A percentile compares a stretch with the other conserved stretches of the same genome.
Conservation (phyloP, 768 basidiomycete species). For the Termitomyces titanicus region DNA sequence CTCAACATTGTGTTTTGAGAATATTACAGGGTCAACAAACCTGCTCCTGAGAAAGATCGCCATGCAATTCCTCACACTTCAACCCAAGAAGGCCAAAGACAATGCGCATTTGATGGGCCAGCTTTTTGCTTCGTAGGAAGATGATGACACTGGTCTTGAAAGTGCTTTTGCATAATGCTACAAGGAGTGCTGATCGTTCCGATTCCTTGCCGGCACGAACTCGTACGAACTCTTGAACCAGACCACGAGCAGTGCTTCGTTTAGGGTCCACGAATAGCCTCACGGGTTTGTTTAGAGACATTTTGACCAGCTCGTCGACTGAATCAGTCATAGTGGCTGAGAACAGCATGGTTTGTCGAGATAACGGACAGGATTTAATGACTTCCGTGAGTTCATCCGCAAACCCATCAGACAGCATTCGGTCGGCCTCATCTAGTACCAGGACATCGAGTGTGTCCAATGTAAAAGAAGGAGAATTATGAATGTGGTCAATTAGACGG, state of each 20-base stretch:
- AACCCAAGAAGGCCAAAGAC: conserved; percentile 87
- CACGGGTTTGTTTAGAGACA: conserved; percentile 91
- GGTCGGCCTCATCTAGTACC: conserved; percentile 95
- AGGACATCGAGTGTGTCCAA: conserved; percentile 91
- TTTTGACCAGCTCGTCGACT: conserved; percentile 87
- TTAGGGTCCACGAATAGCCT: conserved; percentile 96
- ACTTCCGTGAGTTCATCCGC: conserved; percentile 93
- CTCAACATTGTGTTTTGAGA: background rate
- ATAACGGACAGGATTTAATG: conserved; percentile 81
- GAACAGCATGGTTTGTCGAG: conserved; percentile 97
- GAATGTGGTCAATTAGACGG: conserved; percentile 95
- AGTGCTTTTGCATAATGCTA: conserved; percentile 82
- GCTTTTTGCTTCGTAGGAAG: conserved; percentile 94
- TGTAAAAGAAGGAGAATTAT: conserved; percentile 90
- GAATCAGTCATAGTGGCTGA: conserved; percentile 99
- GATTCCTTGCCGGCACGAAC: conserved; percentile 77
- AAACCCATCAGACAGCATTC: conserved; percentile 96
- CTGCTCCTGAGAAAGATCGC: conserved; percentile 95
- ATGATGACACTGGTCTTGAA: conserved; percentile 85
- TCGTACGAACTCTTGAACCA: conserved; percentile 93
- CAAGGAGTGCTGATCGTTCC: conserved; percentile 74
- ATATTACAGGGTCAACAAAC: conserved; percentile 32
- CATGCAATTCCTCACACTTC: conserved; percentile 91
- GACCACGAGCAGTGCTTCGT: conserved; percentile 76
- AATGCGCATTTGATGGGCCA: conserved; percentile 95